phyloP scores from a whole-genome alignment of 768 basidiomycete species.

The Mycena kentingensis region DNA sequence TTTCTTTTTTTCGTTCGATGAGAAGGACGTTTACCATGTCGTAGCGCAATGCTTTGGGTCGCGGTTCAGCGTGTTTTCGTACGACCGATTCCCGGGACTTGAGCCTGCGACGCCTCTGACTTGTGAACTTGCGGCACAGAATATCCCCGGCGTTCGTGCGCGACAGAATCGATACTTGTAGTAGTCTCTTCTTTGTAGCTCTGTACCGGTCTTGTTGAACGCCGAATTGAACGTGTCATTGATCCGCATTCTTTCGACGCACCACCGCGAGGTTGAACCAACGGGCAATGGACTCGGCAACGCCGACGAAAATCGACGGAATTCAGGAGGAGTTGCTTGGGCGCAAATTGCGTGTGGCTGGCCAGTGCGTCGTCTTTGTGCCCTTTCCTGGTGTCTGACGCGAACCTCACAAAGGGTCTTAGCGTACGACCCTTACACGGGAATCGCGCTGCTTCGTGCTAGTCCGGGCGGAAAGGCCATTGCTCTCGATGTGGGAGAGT shows the following conservation, averaged over 20 bases:
- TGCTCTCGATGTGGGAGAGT: constrained; percentile 58
- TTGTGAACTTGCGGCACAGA: neutral
- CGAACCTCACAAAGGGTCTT: constrained; percentile 49
- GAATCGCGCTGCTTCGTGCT: constrained; percentile 51
- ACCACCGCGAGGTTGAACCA: constrained; percentile 45
- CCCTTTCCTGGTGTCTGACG: constrained; percentile 5
- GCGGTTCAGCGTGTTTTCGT: neutral
- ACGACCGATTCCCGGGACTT: neutral
- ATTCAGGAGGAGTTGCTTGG: constrained; percentile 43
- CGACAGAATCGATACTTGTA: no score
- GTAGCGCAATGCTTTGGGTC: neutral
- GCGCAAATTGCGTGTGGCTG: constrained; percentile 59
- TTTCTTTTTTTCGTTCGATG: no score
- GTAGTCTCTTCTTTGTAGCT: no score
- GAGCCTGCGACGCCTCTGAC: neutral
- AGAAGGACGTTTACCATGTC: no score
- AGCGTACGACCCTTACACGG: constrained; percentile 52
- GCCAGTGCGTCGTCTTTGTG: constrained; percentile 41
- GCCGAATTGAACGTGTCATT: no score
- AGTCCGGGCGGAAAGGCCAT: constrained; percentile 43
- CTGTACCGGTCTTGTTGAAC: no score
- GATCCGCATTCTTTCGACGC: no score
- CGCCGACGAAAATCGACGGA: constrained; percentile 43
- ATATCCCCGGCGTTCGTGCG: neutral
- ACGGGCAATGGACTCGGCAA: constrained; percentile 51